These are phyloP conservation scores for Vigna angularis DNA, from an alignment of 306 rosid species.

Conservation along the genomic window DNA sequence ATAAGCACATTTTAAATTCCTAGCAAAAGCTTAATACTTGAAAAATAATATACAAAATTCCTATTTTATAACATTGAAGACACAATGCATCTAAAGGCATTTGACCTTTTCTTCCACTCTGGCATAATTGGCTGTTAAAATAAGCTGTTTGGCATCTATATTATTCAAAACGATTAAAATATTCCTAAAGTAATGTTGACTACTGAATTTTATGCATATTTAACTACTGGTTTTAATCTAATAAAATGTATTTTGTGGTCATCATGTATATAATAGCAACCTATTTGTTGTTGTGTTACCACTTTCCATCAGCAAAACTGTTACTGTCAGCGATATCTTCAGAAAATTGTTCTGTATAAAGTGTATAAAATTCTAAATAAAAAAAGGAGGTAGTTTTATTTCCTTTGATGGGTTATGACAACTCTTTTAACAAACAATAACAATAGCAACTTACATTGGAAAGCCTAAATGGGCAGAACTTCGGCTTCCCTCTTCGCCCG, in stretches of 20 bases:
- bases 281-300: constrained; percentile 23
- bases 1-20: constrained; percentile 21
- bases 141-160: constrained; percentile 18
- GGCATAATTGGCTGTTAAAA: constrained; percentile 17
- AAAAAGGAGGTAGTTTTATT: constrained; percentile 3
- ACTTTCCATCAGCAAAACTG: constrained; percentile 6
- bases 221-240: constrained; percentile 15
- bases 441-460: constrained; percentile 73
- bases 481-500: constrained; percentile 96
- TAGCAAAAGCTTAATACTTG: constrained; percentile 25
- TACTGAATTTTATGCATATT: not conserved
- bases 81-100: constrained; percentile 18
- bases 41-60: not conserved
- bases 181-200: constrained; percentile 25
- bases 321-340: constrained; percentile 7
- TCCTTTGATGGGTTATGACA: constrained; percentile 31
- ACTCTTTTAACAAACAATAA: constrained; percentile 26
- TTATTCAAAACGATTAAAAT: constrained; percentile 22
- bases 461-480: constrained; percentile 95
- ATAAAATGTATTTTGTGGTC: constrained; percentile 17
- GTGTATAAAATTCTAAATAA: not conserved
- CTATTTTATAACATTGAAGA: constrained; percentile 24
- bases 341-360: not conserved
- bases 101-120: constrained; percentile 25
- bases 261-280: constrained; percentile 16